Evolutionary conservation across 805 yeast genomes (phyloP), one percentile per base, ranked within the genome.

Genomic region (Kodamaea laetipori): DNA sequence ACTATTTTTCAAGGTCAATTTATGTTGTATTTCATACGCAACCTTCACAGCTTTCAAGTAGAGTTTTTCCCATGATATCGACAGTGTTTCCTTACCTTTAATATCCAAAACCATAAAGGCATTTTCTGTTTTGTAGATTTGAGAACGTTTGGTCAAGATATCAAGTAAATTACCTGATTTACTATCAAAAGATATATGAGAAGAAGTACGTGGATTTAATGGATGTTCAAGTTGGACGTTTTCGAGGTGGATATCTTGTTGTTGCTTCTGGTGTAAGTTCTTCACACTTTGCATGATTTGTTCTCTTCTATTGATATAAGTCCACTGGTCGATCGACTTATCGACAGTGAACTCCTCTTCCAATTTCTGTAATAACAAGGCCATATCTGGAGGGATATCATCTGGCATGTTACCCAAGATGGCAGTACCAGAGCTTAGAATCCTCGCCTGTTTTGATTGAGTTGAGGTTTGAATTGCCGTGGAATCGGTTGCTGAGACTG

Each of bases 51-150:
- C 85, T 53, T 84, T 79, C 31, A 83, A 61, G 50, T 88, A 86
- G 11, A 94, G 70, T 57, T 88, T 90, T 46, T 88, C 97, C 99
- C 99, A 94, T 1, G 92, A 73, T 10, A 92, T 84, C 0, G 85
- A 67, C 26, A 73, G 73, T 0, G 77, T 70, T 56, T 90, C 97
- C 58, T 88, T 90, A 4, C 97, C 97, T 52, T 79, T 85, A 3
- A 76, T 58, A 57, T 90, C 96, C 10, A 94, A 68, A 1, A 81
- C 77, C 35, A 82, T 64, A 31, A 92, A 73, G 0, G 97, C 97
- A 7, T 74, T 69, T 44, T 86, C 90, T 1, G 61, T 28, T 41
- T 79, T 80, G 49, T 82, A 82, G 3, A 79, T 66, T 12, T 76
- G 70, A 3, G 88, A 95, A 27, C 99, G 69, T 43, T 81, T 83